phyloP scores from a whole-genome alignment of 495 filamentous ascomycete genomes.

The Emericellopsis terricola region DNA sequence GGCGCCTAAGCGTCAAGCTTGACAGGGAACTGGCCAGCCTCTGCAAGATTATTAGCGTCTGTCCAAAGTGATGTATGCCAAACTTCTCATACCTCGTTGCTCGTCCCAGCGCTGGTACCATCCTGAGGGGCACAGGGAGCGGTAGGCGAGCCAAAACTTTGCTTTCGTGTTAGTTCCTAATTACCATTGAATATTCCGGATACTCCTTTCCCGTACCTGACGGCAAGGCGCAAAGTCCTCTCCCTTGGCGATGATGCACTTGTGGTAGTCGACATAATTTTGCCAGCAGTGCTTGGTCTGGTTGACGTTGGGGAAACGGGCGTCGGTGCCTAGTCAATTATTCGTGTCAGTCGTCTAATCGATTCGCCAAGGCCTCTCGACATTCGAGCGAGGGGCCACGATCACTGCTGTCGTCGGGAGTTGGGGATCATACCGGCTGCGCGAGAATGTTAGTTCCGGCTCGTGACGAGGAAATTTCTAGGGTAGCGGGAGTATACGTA shows the following conservation, averaged over 20 bases:
- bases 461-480: constrained; percentile 18
- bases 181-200: too few species aligned
- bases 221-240: constrained; percentile 97
- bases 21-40: constrained; percentile 80
- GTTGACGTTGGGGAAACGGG: constrained; percentile 97
- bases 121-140: constrained; percentile 86
- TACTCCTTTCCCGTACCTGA: constrained; percentile 68
- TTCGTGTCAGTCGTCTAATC: too few species aligned
- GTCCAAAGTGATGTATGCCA: neutral
- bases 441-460: constrained; percentile 8
- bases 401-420: constrained; percentile 4
- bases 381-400: too few species aligned
- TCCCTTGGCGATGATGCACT: constrained; percentile 95
- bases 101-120: constrained; percentile 96
- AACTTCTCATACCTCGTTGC: constrained; percentile 61
- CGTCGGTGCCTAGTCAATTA: constrained; percentile 33
- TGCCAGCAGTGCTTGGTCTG: constrained; percentile 93
- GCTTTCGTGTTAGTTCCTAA: too few species aligned
- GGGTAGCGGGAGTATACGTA: constrained; percentile 25
- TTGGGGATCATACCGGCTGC: constrained; percentile 27
- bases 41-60: constrained; percentile 26
- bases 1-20: constrained; percentile 32
- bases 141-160: constrained; percentile 90
- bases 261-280: constrained; percentile 99
- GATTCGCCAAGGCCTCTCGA: too few species aligned